Evolutionary conservation across 2,329 filamentous ascomycete genomes (phyloP), one percentile per base, ranked within the genome.

Genomic region (Aaosphaeria pasadenensis): DNA sequence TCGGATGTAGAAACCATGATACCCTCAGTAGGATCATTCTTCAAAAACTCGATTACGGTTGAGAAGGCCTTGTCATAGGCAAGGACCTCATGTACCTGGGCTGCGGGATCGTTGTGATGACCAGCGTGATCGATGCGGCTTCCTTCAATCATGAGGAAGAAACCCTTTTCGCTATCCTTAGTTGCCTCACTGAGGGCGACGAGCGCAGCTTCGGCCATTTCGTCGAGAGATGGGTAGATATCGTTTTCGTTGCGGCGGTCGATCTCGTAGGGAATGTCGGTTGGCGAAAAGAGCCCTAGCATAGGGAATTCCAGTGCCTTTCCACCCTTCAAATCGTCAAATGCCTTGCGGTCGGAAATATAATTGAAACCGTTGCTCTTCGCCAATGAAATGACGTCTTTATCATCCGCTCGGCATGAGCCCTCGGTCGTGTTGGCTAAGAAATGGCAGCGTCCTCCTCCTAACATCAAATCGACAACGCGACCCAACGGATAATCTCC

Each of bases 101-200:
- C 77, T 13, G 75, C 77, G 4, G 79, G 77, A 54, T 81, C 79
- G 54, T 80, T 81, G 59, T 75, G 76, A 55, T 81, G 79, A 43
- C 91, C 94, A 4, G 94, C 92, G 67, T 99, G 94, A 63, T 99
- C 94, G 60, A 99, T 97, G 39, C 94, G 82, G 60, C 89, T 95
- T 4, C 91, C 94, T 71, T 99, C 94, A 52, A 99, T 95, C 92
- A 99, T 96, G 59, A 99, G 77, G 73, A 99, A 99, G 77, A 97
- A 99, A 4, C 94, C 94, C 71, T 95, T 85, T 39, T 97, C 90
- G 53, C 83, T 90, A 63, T 91, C 78, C 63, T 82, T 78, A 0
- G 94, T 96, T 0, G 91, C 94, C 50, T 85, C 84, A 53, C 87
- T 87, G 28, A 99, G 81, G 1, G 89, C 85, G 11, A 80, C 83